Evolutionary conservation across 2,329 filamentous ascomycete species (phyloP).

Genomic region (Apiospora rasikravindrae): DNA sequence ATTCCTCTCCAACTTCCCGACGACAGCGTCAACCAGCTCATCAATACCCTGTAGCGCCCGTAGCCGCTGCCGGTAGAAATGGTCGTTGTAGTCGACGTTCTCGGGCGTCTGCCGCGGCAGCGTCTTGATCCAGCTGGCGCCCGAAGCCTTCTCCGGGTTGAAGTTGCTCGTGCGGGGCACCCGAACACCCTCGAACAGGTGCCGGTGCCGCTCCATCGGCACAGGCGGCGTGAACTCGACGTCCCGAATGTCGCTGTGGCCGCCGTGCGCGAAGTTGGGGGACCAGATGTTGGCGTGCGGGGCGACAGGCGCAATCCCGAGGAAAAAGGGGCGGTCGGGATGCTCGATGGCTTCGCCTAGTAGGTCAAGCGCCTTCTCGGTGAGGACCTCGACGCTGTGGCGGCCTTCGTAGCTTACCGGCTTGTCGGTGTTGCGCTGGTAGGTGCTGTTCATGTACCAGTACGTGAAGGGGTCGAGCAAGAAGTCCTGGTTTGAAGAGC

Average conservation of each 20-base stretch:
- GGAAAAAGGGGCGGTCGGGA: slow-evolving; percentile 64
- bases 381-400: slow-evolving; percentile 61
- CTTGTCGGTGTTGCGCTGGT: slow-evolving; percentile 61
- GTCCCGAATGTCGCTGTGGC: slow-evolving; percentile 13
- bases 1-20: slow-evolving; percentile 48
- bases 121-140: slow-evolving; percentile 49
- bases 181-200: slow-evolving; percentile 64
- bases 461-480: slow-evolving; percentile 72
- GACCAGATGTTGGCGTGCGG: slow-evolving; percentile 63
- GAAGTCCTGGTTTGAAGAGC: slow-evolving; percentile 49
- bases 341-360: slow-evolving; percentile 58
- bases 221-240: slow-evolving; percentile 54
- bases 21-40: slow-evolving; percentile 53
- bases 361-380: slow-evolving; percentile 63
- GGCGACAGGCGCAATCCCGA: slow-evolving; percentile 68
- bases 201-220: slow-evolving; percentile 62
- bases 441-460: slow-evolving; percentile 68
- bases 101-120: slow-evolving; percentile 50
- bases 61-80: slow-evolving; percentile 56
- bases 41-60: slow-evolving; percentile 58
- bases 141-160: slow-evolving; percentile 51
- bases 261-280: slow-evolving; percentile 12
- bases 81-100: slow-evolving; percentile 56
- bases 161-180: slow-evolving; percentile 69
- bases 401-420: slow-evolving; percentile 42